phyloP scores from a whole-genome alignment of 208 protist genomes.

The Crithidia expoeki region DNA sequence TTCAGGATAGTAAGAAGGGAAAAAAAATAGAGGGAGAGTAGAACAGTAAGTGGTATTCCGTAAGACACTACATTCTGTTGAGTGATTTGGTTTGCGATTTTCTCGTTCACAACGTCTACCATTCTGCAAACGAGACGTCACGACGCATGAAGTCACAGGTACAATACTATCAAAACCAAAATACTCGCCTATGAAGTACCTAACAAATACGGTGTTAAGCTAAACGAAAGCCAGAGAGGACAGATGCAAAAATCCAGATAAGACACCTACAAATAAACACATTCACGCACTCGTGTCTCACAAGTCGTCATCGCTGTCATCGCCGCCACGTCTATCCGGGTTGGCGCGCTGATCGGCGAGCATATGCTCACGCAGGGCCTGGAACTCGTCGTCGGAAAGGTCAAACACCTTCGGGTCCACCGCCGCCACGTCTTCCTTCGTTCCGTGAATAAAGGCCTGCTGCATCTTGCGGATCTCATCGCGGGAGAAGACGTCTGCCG shows the following conservation, averaged over 20 bases:
- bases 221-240: too few relatives aligned
- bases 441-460: constrained; percentile 48
- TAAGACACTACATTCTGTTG: too few relatives aligned
- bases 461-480: constrained; percentile 70
- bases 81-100: too few relatives aligned
- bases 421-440: constrained; percentile 43
- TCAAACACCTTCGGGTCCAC: constrained; percentile 62
- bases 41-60: neutral
- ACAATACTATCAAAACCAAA: too few relatives aligned
- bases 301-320: constrained; percentile 16
- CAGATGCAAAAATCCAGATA: too few relatives aligned
- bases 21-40: neutral
- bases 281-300: neutral
- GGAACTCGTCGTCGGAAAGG: constrained; percentile 69
- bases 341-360: constrained; percentile 2
- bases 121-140: too few relatives aligned
- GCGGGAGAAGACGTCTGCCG: constrained; percentile 63
- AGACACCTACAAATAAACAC: too few relatives aligned
- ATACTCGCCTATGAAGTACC: too few relatives aligned
- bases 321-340: neutral
- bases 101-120: too few relatives aligned
- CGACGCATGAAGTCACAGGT: too few relatives aligned
- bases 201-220: too few relatives aligned
- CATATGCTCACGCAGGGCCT: constrained; percentile 36
- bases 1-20: neutral